Percentiles rank a stretch among this genome's conserved stretches.
phyloP scores from a whole-genome alignment of 2,329 filamentous ascomycete genomes.

The Fusarium duplospermum region DNA sequence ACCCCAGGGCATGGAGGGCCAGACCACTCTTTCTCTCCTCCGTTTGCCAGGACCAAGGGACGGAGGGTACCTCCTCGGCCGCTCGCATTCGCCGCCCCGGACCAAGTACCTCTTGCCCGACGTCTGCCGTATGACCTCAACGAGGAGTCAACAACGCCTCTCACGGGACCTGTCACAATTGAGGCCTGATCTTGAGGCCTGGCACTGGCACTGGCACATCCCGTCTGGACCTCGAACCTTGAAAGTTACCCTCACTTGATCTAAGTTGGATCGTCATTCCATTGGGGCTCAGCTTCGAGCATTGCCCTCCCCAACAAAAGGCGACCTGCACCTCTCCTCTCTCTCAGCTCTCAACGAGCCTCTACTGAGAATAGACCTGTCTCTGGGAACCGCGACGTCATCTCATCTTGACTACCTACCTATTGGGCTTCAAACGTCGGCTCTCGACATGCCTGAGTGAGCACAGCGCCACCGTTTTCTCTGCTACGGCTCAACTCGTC shows the following conservation, averaged over 20 bases:
- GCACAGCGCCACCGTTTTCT: neutral
- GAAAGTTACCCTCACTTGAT: conserved; percentile 22
- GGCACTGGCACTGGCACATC: conserved; percentile 1
- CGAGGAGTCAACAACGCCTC: conserved; percentile 14
- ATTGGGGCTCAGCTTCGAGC: neutral
- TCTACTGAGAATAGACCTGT: neutral
- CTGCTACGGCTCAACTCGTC: neutral
- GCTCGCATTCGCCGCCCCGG: conserved; percentile 2
- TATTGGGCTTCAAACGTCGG: neutral
- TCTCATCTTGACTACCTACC: neutral
- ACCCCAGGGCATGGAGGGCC: neutral
- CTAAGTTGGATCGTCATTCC: conserved; percentile 4
- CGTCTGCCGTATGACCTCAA: conserved; percentile 41
- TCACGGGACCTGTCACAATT: conserved; percentile 40
- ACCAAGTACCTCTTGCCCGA: conserved; percentile 16
- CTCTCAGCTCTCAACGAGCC: neutral
- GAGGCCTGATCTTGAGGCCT: conserved; percentile 23
- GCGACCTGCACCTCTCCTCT: neutral
- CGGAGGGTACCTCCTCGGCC: conserved; percentile 5
- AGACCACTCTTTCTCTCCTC: neutral
- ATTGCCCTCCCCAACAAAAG: conserved; percentile 10
- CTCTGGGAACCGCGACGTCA: neutral
- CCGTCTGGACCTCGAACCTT: neutral
- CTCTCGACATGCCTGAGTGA: neutral
- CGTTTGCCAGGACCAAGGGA: neutral